Conservation (phyloP, 805 yeast genomes). For the Candida montana region DNA sequence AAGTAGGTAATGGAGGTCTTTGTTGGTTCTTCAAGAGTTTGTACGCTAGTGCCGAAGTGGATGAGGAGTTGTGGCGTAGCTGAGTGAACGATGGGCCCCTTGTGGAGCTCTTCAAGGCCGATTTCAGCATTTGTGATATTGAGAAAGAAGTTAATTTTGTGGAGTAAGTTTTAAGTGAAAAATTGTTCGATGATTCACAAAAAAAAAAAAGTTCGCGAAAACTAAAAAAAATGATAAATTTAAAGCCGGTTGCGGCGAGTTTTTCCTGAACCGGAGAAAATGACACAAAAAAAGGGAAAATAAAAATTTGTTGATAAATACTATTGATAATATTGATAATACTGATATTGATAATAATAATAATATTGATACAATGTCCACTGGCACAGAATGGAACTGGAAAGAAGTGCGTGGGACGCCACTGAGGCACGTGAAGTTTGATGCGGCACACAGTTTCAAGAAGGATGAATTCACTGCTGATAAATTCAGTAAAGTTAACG, state of each 20-base stretch:
- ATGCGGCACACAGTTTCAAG: constrained; percentile 9
- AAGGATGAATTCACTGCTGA: constrained; percentile 15
- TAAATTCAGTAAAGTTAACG: constrained; percentile 13
- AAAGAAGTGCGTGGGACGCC: constrained; percentile 20
- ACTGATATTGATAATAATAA: too few relatives aligned
- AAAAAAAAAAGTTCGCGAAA: background rate
- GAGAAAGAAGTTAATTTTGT: background rate
- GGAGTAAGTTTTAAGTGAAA: background rate
- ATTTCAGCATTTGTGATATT: constrained; percentile 1
- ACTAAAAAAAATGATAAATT: too few relatives aligned
- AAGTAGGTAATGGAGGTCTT: constrained; percentile 87
- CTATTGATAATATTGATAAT: too few relatives aligned
- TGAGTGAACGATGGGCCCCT: constrained; percentile 1
- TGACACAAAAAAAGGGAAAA: too few relatives aligned
- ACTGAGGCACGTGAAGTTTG: constrained; percentile 12
- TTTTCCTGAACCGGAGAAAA: too few relatives aligned
- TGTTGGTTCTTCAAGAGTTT: constrained; percentile 79
- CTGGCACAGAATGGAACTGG: constrained; percentile 8
- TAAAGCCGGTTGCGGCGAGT: too few relatives aligned
- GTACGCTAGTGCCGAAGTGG: constrained; percentile 92
- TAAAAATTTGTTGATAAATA: too few relatives aligned
- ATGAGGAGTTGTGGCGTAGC: constrained; percentile 40
- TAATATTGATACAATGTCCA: too few relatives aligned
- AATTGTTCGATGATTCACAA: background rate
- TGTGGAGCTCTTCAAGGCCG: constrained; percentile 3